Evolutionary conservation across 768 basidiomycete genomes (phyloP).

Genomic region (Neoboletus subvelutipes): DNA sequence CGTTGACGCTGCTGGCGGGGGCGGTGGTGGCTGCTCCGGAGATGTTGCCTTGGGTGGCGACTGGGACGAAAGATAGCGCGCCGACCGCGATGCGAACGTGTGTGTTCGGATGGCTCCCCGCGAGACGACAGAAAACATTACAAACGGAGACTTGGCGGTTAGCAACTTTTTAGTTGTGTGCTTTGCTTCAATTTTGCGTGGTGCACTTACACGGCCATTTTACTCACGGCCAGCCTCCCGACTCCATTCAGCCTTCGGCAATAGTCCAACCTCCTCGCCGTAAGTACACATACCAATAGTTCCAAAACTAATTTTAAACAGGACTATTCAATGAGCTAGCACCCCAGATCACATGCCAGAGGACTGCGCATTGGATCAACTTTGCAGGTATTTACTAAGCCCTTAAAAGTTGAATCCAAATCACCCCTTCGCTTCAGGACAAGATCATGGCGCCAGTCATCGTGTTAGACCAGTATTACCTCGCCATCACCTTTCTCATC

Average conservation of each 20-base stretch:
- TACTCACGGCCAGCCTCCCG: neutral
- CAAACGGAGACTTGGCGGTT: neutral
- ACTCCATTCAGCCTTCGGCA: neutral
- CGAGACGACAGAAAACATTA: slow-evolving; percentile 26
- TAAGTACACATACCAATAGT: too few relatives aligned
- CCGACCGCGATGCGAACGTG: slow-evolving; percentile 15
- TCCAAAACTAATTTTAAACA: neutral
- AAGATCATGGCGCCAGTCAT: neutral
- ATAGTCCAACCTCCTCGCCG: neutral
- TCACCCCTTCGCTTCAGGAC: too few relatives aligned
- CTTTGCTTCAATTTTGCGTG: neutral
- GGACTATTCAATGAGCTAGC: neutral
- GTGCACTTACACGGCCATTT: neutral
- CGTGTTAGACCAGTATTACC: neutral
- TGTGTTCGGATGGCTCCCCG: slow-evolving; percentile 25
- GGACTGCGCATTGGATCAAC: neutral
- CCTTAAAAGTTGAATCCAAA: too few relatives aligned
- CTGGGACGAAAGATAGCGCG: slow-evolving; percentile 24
- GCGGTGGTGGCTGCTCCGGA: slow-evolving; percentile 4
- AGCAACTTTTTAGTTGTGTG: neutral
- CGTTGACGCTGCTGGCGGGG: slow-evolving; percentile 3
- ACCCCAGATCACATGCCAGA: too few relatives aligned
- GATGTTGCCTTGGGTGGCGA: slow-evolving; percentile 17
- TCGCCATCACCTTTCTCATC: neutral
- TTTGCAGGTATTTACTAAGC: neutral